Percentiles rank a stretch among this genome's conserved stretches.
These are phyloP conservation scores for Leersia perrieri DNA, from an alignment of 176 grass and related monocot species.

Conservation along the genomic window DNA sequence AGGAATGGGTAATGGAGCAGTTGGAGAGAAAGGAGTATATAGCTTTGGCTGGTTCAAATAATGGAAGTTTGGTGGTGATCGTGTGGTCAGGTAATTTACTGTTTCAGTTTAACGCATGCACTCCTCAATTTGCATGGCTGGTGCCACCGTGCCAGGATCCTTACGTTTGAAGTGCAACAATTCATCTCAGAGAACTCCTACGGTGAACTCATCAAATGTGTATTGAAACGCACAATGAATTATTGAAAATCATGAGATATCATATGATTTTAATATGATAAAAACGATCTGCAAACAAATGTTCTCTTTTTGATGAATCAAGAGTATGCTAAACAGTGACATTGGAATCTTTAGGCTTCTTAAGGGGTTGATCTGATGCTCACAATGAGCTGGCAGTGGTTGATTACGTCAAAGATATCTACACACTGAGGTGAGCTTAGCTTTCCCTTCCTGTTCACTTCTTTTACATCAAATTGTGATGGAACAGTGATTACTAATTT, in stretches of 20 bases:
- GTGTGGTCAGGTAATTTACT: slow-evolving; percentile 85
- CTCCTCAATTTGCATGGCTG: slow-evolving; percentile 13
- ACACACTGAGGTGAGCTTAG: slow-evolving; percentile 62
- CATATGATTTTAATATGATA: neutral
- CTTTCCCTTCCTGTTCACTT: slow-evolving; percentile 10
- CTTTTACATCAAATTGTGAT: slow-evolving; percentile 7
- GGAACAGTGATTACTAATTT: neutral
- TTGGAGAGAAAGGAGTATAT: slow-evolving; percentile 99
- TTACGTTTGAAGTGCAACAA: neutral
- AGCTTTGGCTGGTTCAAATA: slow-evolving; percentile 71
- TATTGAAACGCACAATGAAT: neutral
- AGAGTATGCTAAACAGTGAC: neutral
- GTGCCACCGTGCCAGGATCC: neutral
- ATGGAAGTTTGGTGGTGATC: slow-evolving; percentile 78
- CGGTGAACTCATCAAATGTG: neutral
- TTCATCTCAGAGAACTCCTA: slow-evolving; percentile 13
- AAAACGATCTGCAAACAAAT: neutral
- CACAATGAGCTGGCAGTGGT: slow-evolving; percentile 70
- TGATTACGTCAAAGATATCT: slow-evolving; percentile 78
- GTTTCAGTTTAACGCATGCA: slow-evolving; percentile 26
- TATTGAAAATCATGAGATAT: neutral
- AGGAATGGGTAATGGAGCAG: slow-evolving; percentile 99
- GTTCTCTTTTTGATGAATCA: neutral
- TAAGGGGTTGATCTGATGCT: slow-evolving; percentile 50
- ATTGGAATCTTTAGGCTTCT: no score